Conservation (phyloP, 768 basidiomycete species). For the Boletus rubroflammeus region DNA sequence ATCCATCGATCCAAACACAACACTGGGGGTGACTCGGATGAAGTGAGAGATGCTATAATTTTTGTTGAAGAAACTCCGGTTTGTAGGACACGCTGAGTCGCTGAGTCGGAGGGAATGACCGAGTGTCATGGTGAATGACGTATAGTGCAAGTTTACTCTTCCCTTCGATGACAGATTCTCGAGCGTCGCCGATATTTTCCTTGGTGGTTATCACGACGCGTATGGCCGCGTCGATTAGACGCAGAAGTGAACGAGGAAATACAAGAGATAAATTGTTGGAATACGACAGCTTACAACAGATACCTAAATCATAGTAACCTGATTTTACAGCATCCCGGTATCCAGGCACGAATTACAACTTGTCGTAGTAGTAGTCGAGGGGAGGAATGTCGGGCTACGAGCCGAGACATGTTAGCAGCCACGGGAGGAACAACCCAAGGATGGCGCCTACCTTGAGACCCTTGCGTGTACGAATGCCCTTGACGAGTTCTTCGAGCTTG, state of each 20-base stretch:
- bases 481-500: conserved; percentile 86
- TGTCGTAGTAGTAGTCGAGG: conserved; percentile 92
- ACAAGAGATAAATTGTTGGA: conserved; percentile 14
- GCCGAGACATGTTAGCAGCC: conserved; percentile 10
- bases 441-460: conserved; percentile 74
- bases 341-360: conserved; percentile 49
- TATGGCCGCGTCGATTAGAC: neutral
- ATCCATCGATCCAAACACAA: neutral
- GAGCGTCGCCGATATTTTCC: neutral
- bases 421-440: neutral
- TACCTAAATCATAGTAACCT: conserved; percentile 4
- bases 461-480: conserved; percentile 82
- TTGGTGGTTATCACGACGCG: neutral
- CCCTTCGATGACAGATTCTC: neutral
- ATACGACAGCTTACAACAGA: conserved; percentile 20
- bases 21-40: neutral
- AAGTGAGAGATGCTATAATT: neutral
- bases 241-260: conserved; percentile 3
- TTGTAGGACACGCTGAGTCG: neutral
- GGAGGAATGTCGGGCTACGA: conserved; percentile 79
- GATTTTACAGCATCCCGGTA: conserved; percentile 4
- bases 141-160: neutral
- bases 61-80: neutral
- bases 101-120: neutral
- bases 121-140: too few relatives aligned